These are phyloP conservation scores for Gracilaria vermiculophylla DNA, from an alignment of 23 red algal genomes.

Conservation along the genomic window DNA sequence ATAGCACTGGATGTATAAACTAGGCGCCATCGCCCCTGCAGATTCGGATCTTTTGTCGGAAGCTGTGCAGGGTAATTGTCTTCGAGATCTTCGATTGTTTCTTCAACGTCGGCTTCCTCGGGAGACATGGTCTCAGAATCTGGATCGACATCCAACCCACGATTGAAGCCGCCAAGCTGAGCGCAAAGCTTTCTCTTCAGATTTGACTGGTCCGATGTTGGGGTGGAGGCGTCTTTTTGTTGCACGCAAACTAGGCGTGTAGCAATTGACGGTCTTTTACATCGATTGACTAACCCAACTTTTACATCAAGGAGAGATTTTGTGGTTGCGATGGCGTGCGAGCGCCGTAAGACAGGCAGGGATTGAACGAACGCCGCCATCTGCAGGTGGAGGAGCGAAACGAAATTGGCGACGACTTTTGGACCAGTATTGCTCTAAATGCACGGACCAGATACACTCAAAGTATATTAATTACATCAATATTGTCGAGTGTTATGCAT, in stretches of 20 bases:
- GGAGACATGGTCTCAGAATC: constrained; percentile 33
- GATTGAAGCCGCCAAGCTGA: background rate
- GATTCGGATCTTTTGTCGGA: constrained; percentile 15
- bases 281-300: background rate
- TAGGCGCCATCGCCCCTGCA: constrained; percentile 51
- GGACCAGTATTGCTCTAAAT: background rate
- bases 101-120: constrained; percentile 44
- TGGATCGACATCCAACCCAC: constrained; percentile 29
- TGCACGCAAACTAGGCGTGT: background rate
- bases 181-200: constrained; percentile 18
- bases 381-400: background rate
- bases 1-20: constrained; percentile 52
- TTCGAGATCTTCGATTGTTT: constrained; percentile 45
- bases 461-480: too few relatives aligned
- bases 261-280: background rate
- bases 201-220: background rate
- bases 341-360: background rate
- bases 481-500: too few relatives aligned
- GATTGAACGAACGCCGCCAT: background rate
- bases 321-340: background rate
- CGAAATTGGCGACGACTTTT: background rate
- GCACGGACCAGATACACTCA: too few relatives aligned
- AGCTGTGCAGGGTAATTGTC: background rate
- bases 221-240: background rate
- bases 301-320: background rate